phyloP scores from a whole-genome alignment of 768 basidiomycete species.

The Mycena capillaripes region DNA sequence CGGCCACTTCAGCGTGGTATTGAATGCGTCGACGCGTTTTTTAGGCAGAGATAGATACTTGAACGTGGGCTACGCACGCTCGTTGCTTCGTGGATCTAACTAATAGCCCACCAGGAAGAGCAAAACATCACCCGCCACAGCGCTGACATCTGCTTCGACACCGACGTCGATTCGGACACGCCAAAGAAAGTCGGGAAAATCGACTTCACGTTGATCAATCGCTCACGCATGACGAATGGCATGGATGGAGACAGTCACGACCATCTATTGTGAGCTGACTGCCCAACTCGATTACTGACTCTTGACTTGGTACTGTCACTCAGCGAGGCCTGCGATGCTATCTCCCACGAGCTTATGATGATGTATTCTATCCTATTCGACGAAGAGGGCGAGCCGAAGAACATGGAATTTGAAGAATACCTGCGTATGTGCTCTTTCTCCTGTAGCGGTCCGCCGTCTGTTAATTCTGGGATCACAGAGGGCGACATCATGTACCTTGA shows the following conservation, averaged over 20 bases:
- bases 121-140: slow-evolving; percentile 11
- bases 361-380: background rate
- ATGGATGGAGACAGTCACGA: background rate
- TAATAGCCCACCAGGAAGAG: background rate
- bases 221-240: slow-evolving; percentile 8
- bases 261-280: background rate
- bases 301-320: no score
- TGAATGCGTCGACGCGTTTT: background rate
- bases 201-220: background rate
- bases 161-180: background rate
- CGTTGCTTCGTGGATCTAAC: no score
- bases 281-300: no score
- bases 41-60: background rate
- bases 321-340: slow-evolving; percentile 8
- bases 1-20: slow-evolving; percentile 1
- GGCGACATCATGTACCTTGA: slow-evolving; percentile 15
- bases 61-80: no score
- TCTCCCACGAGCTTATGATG: slow-evolving; percentile 7
- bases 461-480: background rate
- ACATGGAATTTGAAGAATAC: background rate
- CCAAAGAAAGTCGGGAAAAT: background rate
- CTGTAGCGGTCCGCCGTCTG: background rate
- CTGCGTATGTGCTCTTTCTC: background rate
- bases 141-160: slow-evolving; percentile 6
- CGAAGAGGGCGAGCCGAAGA: background rate